Percentiles rank a stretch among this genome's conserved stretches.
Conservation (phyloP, 1,284 basidiomycete species). For the Tilletia setariae region DNA sequence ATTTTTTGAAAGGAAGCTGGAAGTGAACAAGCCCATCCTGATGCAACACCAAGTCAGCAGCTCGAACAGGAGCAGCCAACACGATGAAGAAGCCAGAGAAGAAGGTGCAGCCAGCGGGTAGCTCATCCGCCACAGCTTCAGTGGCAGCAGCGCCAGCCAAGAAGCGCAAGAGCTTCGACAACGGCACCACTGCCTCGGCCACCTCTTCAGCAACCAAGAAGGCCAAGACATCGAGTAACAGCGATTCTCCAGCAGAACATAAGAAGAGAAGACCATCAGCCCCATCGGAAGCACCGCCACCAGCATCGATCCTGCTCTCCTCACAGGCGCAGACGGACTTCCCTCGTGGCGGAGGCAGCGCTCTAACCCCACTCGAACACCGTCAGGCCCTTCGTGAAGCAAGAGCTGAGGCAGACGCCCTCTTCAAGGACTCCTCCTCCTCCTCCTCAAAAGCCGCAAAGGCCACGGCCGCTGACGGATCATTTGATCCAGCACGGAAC, state of each 20-base stretch:
- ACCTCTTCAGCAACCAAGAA: background rate
- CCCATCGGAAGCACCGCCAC: background rate
- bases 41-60: background rate
- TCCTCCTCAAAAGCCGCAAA: constrained; percentile 56
- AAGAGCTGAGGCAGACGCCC: constrained; percentile 70
- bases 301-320: constrained; percentile 14
- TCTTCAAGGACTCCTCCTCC: constrained; percentile 59
- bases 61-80: too few species aligned
- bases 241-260: background rate
- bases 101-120: too few species aligned
- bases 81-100: too few species aligned
- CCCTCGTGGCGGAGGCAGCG: constrained; percentile 74
- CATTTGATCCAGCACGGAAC: constrained; percentile 29
- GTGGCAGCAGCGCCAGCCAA: background rate
- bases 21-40: background rate
- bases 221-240: background rate
- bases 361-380: constrained; percentile 84
- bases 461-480: constrained; percentile 26
- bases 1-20: background rate
- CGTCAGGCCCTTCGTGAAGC: constrained; percentile 81
- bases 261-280: background rate
- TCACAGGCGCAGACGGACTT: constrained; percentile 75
- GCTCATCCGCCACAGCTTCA: background rate
- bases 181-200: background rate
- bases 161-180: constrained; percentile 16